These are phyloP conservation scores for Dipodascopsis tothii DNA, from an alignment of 805 yeast genomes.

Conservation along the genomic window DNA sequence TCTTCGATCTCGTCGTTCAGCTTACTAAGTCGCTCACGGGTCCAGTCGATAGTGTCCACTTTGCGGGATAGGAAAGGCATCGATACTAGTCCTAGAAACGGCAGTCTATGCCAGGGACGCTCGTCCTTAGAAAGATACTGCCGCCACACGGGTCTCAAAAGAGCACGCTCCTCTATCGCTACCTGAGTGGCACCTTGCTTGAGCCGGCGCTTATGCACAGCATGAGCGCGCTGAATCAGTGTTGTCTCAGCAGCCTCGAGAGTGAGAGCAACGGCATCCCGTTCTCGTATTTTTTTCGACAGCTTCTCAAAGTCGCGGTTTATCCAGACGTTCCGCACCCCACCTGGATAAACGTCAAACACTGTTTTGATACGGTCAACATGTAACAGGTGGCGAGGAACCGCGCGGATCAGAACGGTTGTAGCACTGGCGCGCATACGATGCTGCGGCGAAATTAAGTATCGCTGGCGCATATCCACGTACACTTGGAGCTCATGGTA, in stretches of 20 bases:
- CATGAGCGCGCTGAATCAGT: slow-evolving; percentile 31
- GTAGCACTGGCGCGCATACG: slow-evolving; percentile 28
- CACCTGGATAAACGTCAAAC: slow-evolving; percentile 50
- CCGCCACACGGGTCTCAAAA: slow-evolving; percentile 29
- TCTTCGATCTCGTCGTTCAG: slow-evolving; percentile 57
- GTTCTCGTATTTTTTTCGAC: slow-evolving; percentile 29
- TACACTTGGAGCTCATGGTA: slow-evolving; percentile 49
- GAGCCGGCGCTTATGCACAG: slow-evolving; percentile 17
- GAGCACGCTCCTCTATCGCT: too few species aligned
- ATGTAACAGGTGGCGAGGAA: slow-evolving; percentile 44
- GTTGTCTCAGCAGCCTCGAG: slow-evolving; percentile 39
- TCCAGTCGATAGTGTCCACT: slow-evolving; percentile 75
- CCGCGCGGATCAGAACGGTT: slow-evolving; percentile 64
- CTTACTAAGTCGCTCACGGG: slow-evolving; percentile 57
- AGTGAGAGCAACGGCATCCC: slow-evolving; percentile 27
- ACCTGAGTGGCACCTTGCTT: slow-evolving; percentile 2
- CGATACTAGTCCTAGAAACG: slow-evolving; percentile 5
- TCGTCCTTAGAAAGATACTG: slow-evolving; percentile 52
- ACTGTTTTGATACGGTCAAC: slow-evolving; percentile 47
- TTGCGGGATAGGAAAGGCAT: slow-evolving; percentile 60
- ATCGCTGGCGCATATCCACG: slow-evolving; percentile 42
- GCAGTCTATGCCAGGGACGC: slow-evolving; percentile 62
- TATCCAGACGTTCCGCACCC: slow-evolving; percentile 54
- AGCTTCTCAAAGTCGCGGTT: slow-evolving; percentile 41
- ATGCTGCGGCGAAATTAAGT: slow-evolving; percentile 29